Evolutionary conservation across 2,329 filamentous ascomycete species (phyloP).

Genomic region (Hymenoscyphus occultus): DNA sequence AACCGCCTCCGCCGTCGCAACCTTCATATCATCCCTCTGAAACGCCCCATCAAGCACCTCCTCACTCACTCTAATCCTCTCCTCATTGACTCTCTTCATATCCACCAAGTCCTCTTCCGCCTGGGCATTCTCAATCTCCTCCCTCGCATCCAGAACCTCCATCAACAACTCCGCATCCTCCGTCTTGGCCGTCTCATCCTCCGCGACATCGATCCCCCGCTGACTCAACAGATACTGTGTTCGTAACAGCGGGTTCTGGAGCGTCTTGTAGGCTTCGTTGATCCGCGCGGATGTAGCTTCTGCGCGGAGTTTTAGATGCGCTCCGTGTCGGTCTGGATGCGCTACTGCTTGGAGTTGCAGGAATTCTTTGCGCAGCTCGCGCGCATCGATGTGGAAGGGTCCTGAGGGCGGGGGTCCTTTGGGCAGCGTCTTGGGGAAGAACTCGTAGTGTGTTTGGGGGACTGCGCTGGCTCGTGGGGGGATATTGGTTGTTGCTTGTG

Average conservation of each 20-base stretch:
- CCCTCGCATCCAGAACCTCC: constrained; percentile 76
- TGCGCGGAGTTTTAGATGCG: constrained; percentile 56
- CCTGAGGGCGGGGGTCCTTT: constrained; percentile 73
- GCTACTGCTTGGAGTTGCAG: constrained; percentile 74
- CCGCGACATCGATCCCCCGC: constrained; percentile 71
- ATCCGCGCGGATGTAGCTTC: constrained; percentile 78
- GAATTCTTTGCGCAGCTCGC: constrained; percentile 77
- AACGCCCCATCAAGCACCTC: constrained; percentile 62
- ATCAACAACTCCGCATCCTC: constrained; percentile 69
- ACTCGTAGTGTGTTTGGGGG: constrained; percentile 69
- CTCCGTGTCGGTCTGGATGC: constrained; percentile 63
- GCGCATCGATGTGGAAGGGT: constrained; percentile 70
- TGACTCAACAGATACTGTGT: constrained; percentile 82
- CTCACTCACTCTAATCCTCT: constrained; percentile 63
- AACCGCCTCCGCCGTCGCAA: constrained; percentile 70
- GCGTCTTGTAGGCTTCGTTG: constrained; percentile 88
- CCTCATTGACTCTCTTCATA: constrained; percentile 65
- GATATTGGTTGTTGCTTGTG: constrained; percentile 9
- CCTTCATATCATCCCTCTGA: constrained; percentile 59
- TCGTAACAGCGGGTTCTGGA: constrained; percentile 71
- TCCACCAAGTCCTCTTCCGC: constrained; percentile 60
- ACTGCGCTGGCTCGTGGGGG: not conserved
- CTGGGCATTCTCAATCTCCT: constrained; percentile 69
- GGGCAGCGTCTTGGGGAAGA: constrained; percentile 81
- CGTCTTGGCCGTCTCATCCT: constrained; percentile 72